These are phyloP conservation scores for Ophiostoma pallidulum DNA, from an alignment of 2,329 filamentous ascomycete genomes.

Conservation along the genomic window DNA sequence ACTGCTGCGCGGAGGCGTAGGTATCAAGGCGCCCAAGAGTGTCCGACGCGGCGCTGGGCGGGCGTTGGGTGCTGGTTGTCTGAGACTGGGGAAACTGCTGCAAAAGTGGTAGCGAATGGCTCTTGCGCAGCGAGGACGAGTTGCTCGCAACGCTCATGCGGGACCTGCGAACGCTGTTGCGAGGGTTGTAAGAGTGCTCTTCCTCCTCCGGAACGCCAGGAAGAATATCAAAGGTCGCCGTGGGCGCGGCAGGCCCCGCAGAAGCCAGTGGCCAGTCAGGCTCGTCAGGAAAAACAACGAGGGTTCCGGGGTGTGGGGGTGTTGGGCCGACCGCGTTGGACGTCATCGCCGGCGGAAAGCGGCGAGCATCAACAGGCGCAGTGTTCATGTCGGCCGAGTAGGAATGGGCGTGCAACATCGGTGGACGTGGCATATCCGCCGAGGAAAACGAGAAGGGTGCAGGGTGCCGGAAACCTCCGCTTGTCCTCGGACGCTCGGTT, in stretches of 20 bases:
- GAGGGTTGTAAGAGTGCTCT: constrained; percentile 32
- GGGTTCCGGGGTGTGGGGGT: too few relatives aligned
- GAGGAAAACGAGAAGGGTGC: background rate
- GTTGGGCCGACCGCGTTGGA: constrained; percentile 19
- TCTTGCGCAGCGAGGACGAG: constrained; percentile 42
- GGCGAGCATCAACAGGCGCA: constrained; percentile 17
- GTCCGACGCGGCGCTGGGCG: constrained; percentile 40
- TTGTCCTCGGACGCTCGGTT: constrained; percentile 36
- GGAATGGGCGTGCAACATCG: constrained; percentile 30
- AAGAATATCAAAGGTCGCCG: constrained; percentile 33
- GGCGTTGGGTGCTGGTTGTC: constrained; percentile 17
- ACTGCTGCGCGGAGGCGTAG: constrained; percentile 28
- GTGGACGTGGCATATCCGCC: constrained; percentile 22
- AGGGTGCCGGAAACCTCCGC: constrained; percentile 33
- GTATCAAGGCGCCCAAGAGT: constrained; percentile 39
- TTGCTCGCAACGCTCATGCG: constrained; percentile 38
- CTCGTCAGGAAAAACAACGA: constrained; percentile 26
- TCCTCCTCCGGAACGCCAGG: constrained; percentile 57
- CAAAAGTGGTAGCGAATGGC: constrained; percentile 46
- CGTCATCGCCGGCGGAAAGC: constrained; percentile 31
- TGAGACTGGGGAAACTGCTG: constrained; percentile 32
- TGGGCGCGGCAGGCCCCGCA: constrained; percentile 16
- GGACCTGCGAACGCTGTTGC: constrained; percentile 25
- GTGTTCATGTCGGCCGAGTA: constrained; percentile 20
- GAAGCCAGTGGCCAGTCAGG: constrained; percentile 36